Percentiles rank a stretch among this genome's conserved stretches.
Evolutionary conservation across 2,329 filamentous ascomycete species (phyloP).

Genomic region (Rutstroemia sydowiana): DNA sequence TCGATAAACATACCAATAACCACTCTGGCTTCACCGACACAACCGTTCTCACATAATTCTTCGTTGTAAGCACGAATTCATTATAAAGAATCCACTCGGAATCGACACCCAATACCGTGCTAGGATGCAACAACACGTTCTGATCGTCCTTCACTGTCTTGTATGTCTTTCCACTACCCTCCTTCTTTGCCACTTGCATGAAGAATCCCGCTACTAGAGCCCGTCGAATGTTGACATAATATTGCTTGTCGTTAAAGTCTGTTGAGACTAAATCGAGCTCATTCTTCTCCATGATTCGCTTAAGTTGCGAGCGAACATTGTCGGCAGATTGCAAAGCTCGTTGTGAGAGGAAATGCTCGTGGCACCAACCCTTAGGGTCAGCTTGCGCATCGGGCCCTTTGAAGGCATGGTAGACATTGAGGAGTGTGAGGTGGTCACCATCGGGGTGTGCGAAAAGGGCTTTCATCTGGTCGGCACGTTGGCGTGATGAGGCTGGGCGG

Average conservation of each 20-base stretch:
- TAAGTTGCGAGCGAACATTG: conserved; percentile 84
- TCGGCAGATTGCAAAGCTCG: conserved; percentile 87
- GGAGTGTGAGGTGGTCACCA: conserved; percentile 89
- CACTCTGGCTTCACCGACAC: conserved; percentile 90
- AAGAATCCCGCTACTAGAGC: conserved; percentile 94
- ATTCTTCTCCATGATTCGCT: conserved; percentile 93
- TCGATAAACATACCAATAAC: conserved; percentile 65
- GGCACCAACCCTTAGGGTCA: conserved; percentile 86
- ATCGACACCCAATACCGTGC: conserved; percentile 79
- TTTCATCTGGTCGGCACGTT: conserved; percentile 97
- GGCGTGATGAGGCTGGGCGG: conserved; percentile 75
- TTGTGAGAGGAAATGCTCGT: conserved; percentile 89
- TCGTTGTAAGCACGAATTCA: conserved; percentile 94
- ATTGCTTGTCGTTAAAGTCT: conserved; percentile 88
- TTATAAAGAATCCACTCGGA: conserved; percentile 98
- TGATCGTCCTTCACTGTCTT: conserved; percentile 96
- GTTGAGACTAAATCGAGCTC: conserved; percentile 82
- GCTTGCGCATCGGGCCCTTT: conserved; percentile 64
- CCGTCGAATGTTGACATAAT: conserved; percentile 94
- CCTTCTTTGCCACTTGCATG: conserved; percentile 98
- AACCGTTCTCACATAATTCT: conserved; percentile 95
- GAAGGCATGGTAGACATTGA: conserved; percentile 98
- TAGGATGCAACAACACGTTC: conserved; percentile 85
- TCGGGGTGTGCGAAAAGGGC: conserved; percentile 84
- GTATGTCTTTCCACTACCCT: conserved; percentile 82